phyloP scores from a whole-genome alignment of 164 flowering plant species.

The Dillenia suffruticosa region DNA sequence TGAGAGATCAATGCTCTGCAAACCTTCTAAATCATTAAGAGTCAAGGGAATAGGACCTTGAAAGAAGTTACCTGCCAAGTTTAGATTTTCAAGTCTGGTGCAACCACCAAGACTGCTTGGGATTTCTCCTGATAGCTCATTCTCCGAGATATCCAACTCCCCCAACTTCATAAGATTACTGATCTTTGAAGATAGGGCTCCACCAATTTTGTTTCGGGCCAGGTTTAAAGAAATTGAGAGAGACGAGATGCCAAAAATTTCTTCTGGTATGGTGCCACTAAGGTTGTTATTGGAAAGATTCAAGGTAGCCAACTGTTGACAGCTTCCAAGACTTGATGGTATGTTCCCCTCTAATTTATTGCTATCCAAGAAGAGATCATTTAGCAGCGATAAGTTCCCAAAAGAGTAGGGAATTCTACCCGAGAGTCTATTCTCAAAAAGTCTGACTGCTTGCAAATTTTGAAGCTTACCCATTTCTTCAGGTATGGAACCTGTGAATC shows the following conservation, averaged over 20 bases:
- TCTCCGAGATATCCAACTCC: background rate
- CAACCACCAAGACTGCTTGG: conserved; percentile 5
- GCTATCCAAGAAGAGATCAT: background rate
- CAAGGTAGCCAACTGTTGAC: background rate
- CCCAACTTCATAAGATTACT: background rate
- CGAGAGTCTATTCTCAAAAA: background rate
- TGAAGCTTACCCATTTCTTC: background rate
- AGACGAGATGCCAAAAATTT: background rate
- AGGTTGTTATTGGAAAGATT: conserved; percentile 11
- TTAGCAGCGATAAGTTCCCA: background rate
- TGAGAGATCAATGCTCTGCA: conserved; percentile 1
- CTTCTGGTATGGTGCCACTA: background rate
- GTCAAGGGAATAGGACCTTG: background rate
- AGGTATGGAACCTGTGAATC: conserved; percentile 3
- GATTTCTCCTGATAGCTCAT: conserved; percentile 9
- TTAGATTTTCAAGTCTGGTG: background rate
- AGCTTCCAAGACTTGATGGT: conserved; percentile 3
- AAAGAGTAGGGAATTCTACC: conserved; percentile 7
- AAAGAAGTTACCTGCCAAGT: background rate
- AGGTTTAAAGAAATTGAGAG: background rate
- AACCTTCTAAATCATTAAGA: background rate
- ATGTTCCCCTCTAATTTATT: conserved; percentile 9
- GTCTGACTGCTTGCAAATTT: background rate
- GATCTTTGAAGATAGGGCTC: background rate
- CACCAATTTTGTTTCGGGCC: background rate